phyloP scores from a whole-genome alignment of 106 monocot genomes.

The Iris macrosiphon region DNA sequence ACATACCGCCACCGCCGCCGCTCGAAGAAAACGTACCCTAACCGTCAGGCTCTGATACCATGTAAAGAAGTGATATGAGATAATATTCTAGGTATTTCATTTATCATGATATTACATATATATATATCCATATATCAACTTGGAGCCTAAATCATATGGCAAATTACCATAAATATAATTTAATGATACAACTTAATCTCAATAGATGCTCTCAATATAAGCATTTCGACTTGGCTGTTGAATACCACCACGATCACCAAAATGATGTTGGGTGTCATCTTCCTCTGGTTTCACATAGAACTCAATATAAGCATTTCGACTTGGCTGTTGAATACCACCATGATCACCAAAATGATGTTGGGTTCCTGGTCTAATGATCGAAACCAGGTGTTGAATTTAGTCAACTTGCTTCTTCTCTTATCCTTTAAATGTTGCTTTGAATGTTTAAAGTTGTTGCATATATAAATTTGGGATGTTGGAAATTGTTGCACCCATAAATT shows the following conservation, averaged over 20 bases:
- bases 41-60: too few species aligned
- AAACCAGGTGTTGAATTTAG: constrained; percentile 75
- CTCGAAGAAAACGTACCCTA: too few species aligned
- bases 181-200: too few species aligned
- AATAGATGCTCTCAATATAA: constrained; percentile 82
- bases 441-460: constrained; percentile 67
- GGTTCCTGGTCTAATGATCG: constrained; percentile 39
- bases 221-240: constrained; percentile 62
- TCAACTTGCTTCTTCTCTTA: constrained; percentile 77
- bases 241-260: constrained; percentile 10
- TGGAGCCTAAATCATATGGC: too few species aligned
- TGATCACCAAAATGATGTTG: constrained; percentile 32
- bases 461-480: too few species aligned
- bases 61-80: too few species aligned
- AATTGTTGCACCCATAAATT: too few species aligned
- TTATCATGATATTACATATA: too few species aligned
- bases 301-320: constrained; percentile 81
- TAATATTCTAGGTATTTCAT: too few species aligned
- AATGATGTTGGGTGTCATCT: constrained; percentile 40
- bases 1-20: too few species aligned
- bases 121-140: too few species aligned
- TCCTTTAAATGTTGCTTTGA: constrained; percentile 55
- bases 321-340: constrained; percentile 24
- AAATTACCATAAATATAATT: too few species aligned
- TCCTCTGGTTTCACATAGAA: constrained; percentile 89